Percentiles rank a stretch among this genome's conserved stretches.
Conservation (phyloP, 2,329 filamentous ascomycete genomes). For the Fusarium udum region DNA sequence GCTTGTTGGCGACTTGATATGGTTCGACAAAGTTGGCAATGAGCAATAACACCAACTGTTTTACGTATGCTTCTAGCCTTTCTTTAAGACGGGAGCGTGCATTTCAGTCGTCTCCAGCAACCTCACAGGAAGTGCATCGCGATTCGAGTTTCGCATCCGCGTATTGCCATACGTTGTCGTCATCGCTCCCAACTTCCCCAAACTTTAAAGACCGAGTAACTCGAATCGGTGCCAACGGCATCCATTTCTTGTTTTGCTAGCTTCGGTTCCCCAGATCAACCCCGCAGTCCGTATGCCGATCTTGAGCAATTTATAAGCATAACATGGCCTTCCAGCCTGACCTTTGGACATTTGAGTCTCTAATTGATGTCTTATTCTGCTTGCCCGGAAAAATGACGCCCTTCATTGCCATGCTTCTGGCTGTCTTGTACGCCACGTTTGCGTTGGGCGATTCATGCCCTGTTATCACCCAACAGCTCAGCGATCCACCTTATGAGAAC, state of each 20-base stretch:
- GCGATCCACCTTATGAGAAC: slow-evolving; percentile 69
- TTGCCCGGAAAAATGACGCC: background rate
- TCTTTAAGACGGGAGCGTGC: background rate
- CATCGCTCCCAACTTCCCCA: background rate
- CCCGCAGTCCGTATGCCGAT: slow-evolving; percentile 9
- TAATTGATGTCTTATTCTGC: background rate
- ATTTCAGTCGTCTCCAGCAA: background rate
- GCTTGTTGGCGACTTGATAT: slow-evolving; percentile 25
- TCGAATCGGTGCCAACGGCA: background rate
- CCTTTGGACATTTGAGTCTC: background rate
- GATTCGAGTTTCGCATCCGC: fast-evolving
- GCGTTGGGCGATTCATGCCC: background rate
- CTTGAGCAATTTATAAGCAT: background rate
- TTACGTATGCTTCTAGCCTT: fast-evolving
- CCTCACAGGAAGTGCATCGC: background rate
- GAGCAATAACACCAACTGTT: background rate
- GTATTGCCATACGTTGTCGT: background rate
- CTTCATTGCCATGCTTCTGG: background rate
- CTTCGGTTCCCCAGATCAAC: background rate
- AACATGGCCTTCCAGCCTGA: background rate
- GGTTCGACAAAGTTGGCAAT: slow-evolving; percentile 24
- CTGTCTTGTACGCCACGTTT: background rate
- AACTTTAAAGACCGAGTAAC: background rate
- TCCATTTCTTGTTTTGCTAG: slow-evolving; percentile 11
- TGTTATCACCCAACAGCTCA: slow-evolving; percentile 47